A percentile compares a stretch with the other conserved stretches of the same genome.
phyloP scores from a whole-genome alignment of 2,329 filamentous ascomycete genomes.

The Paracoccidioides lutzii region DNA sequence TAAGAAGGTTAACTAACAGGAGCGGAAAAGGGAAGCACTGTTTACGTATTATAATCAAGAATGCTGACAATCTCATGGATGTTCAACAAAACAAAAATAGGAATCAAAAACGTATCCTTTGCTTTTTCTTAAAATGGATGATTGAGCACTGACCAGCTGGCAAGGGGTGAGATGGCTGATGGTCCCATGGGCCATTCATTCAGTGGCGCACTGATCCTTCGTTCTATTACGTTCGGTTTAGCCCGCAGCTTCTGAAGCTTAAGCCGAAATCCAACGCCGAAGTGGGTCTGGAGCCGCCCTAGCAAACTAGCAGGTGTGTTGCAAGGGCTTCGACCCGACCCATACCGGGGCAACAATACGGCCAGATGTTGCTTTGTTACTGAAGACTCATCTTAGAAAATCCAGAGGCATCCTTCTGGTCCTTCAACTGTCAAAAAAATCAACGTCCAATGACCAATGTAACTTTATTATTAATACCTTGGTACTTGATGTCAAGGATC shows the following conservation, averaged over 20 bases:
- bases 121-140: no score
- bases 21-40: no score
- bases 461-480: not conserved
- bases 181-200: no score
- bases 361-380: not conserved
- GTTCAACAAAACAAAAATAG: no score
- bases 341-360: not conserved
- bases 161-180: not conserved
- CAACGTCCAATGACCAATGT: not conserved
- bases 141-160: not conserved
- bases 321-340: not conserved
- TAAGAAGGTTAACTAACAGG: no score
- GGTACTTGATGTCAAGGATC: no score
- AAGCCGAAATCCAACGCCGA: conserved; percentile 35
- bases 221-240: conserved; percentile 22
- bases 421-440: not conserved
- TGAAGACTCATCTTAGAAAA: not conserved
- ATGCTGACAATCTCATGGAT: no score
- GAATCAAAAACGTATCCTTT: no score
- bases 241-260: conserved; percentile 27
- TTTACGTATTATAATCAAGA: no score
- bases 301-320: not conserved
- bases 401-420: not conserved
- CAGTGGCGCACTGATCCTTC: conserved; percentile 21
- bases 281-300: not conserved